phyloP scores from a whole-genome alignment of 2,329 filamentous ascomycete genomes.

The Aspergillus ustus region DNA sequence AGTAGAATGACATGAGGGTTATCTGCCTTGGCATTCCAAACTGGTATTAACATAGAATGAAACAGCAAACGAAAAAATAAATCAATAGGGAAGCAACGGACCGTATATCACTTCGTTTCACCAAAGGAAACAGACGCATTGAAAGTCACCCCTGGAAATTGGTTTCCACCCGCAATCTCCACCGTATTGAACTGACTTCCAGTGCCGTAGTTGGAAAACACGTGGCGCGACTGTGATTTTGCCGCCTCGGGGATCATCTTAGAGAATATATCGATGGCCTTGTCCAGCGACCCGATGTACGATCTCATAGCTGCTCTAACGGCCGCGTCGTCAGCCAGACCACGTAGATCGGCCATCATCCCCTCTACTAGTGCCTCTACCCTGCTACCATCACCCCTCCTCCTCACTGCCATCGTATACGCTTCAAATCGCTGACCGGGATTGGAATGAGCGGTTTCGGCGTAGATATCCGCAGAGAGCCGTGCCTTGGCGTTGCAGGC shows the following conservation, averaged over 20 bases:
- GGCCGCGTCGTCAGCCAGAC: not conserved
- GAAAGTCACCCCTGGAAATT: not conserved
- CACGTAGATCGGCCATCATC: not conserved
- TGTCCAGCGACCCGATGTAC: not conserved
- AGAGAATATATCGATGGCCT: not conserved
- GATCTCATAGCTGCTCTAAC: not conserved
- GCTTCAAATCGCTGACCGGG: not conserved
- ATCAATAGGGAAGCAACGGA: no score
- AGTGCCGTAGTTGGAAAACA: not conserved
- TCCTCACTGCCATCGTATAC: not conserved
- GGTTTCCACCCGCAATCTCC: not conserved
- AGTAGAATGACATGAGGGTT: no score
- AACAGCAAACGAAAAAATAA: no score
- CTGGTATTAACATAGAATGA: no score
- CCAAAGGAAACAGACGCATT: not conserved
- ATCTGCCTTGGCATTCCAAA: no score
- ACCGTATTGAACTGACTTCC: not conserved
- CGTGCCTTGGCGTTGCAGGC: not conserved
- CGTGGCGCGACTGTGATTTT: not conserved
- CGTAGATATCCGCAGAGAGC: not conserved
- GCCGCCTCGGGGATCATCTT: not conserved
- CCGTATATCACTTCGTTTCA: not conserved
- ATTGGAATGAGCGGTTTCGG: not conserved
- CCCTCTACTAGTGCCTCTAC: not conserved
- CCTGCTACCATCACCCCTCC: not conserved